Base-by-base conservation (phyloP, 2,329 filamentous ascomycete genomes). In the Cladorrhinum sp. region DNA sequence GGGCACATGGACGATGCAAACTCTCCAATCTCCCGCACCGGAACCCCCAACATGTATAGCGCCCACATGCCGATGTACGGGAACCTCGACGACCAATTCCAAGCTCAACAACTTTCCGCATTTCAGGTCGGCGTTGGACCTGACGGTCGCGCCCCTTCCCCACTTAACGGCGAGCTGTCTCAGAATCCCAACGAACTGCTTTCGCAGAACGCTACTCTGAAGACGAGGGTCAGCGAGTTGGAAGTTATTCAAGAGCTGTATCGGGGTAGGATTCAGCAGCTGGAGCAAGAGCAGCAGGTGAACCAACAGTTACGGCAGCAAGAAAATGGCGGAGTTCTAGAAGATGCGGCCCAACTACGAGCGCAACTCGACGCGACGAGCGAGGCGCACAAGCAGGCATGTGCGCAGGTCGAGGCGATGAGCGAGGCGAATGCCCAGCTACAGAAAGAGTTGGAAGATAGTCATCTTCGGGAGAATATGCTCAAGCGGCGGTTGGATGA, bases 191-290 rank as follows among this genome's bases (percentile, higher is more conserved):
- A 96, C 71, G 87, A 90, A 62, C 83, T 96, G 23, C 79, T 92
- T 56, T 88, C 89, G 1, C 85, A 88, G 63, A 96, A 96, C 73
- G 90, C 90, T 4, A 89, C 87, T 55, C 81, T 98, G n/a, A 96
- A 96, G 77, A 99, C 95, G 0, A 88, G 95, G 48, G 93, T 99
- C 32, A 95, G 89, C 68, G 95, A 99, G 74, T 83, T 99, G 23
- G 95, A 99, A 73, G 85, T 99, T 56, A 97, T 99, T 79, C 97
- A 93, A 69, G 89, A 90, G 71, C 79, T 93, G 50, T 92, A 92
- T 74, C 82, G 88, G 55, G 88, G 88, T 38, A 85, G 89, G 10
- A 86, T 97, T 45, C 75, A 86, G 72, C 82, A 91, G 72, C 80
- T 91, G 8, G 89, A 91, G 72, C 80, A 82, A 77, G 87, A 70